These are phyloP conservation scores for Citrus mangshanensis DNA, from an alignment of 345 rosid species.

Conservation along the genomic window DNA sequence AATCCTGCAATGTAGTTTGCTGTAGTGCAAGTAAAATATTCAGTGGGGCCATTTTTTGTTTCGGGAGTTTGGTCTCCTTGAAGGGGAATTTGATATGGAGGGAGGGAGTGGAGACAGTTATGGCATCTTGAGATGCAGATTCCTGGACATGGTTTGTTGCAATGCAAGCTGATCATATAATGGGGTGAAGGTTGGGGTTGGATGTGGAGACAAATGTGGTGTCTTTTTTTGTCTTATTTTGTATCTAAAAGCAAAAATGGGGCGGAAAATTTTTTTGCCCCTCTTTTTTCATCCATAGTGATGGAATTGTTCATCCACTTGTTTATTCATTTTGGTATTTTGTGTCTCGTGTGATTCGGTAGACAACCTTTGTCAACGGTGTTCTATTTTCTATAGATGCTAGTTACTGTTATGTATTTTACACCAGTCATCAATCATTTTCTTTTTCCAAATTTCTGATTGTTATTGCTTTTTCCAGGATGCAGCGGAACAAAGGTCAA, in stretches of 20 bases:
- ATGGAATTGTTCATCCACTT: not conserved
- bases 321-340: not conserved
- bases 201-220: not conserved
- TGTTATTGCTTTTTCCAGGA: conserved; percentile 42
- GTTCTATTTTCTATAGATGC: not conserved
- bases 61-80: not conserved
- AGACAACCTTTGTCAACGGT: not conserved
- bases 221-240: not conserved
- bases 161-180: not conserved
- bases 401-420: not conserved
- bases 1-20: not conserved
- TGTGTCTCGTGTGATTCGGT: not conserved
- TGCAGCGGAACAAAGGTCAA: conserved; percentile 98
- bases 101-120: not conserved
- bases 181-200: not conserved
- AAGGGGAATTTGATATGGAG: not conserved
- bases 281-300: too few relatives aligned
- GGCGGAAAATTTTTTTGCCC: too few relatives aligned
- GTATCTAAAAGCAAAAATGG: too few relatives aligned
- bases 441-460: conserved; percentile 1
- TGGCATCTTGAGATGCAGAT: not conserved
- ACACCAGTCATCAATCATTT: not conserved
- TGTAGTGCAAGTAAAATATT: not conserved
- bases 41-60: not conserved
- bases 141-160: not conserved